phyloP scores from a whole-genome alignment of 2,329 filamentous ascomycete species.

The Podosphaera fusca region DNA sequence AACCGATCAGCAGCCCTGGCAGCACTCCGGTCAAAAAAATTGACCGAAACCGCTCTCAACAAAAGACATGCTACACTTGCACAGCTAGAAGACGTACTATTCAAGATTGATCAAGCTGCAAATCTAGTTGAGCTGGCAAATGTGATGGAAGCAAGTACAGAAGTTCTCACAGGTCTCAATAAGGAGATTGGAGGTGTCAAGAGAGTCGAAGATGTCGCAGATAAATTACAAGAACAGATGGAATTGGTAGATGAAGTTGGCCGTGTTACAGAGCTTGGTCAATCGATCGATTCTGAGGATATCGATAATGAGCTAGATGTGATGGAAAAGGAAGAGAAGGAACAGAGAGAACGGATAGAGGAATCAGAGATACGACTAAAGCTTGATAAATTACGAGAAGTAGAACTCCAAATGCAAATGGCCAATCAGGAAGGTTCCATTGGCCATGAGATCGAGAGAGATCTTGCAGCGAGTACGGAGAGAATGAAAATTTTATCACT shows the following conservation, averaged over 20 bases:
- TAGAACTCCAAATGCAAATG: constrained; percentile 8
- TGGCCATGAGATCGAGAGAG: constrained; percentile 3
- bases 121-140: constrained; percentile 66
- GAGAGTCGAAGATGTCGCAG: constrained; percentile 52
- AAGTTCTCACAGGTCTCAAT: constrained; percentile 51
- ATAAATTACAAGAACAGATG: constrained; percentile 59
- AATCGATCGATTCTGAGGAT: constrained; percentile 50
- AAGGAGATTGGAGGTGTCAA: constrained; percentile 54
- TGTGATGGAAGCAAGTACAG: constrained; percentile 58
- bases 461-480: constrained; percentile 7
- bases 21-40: constrained; percentile 61
- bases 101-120: constrained; percentile 64
- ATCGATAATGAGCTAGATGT: constrained; percentile 71
- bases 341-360: constrained; percentile 11
- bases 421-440: constrained; percentile 5
- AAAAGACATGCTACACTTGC: constrained; percentile 49
- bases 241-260: constrained; percentile 61
- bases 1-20: constrained; percentile 55
- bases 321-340: constrained; percentile 31
- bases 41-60: constrained; percentile 49
- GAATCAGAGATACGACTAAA: constrained; percentile 13
- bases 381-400: constrained; percentile 11
- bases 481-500: constrained; percentile 1
- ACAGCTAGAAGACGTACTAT: constrained; percentile 64
- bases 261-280: constrained; percentile 44